Percentiles rank a stretch among this genome's conserved stretches.
Evolutionary conservation across 75 land plant species (phyloP).

Genomic region (Cryptomeria japonica): DNA sequence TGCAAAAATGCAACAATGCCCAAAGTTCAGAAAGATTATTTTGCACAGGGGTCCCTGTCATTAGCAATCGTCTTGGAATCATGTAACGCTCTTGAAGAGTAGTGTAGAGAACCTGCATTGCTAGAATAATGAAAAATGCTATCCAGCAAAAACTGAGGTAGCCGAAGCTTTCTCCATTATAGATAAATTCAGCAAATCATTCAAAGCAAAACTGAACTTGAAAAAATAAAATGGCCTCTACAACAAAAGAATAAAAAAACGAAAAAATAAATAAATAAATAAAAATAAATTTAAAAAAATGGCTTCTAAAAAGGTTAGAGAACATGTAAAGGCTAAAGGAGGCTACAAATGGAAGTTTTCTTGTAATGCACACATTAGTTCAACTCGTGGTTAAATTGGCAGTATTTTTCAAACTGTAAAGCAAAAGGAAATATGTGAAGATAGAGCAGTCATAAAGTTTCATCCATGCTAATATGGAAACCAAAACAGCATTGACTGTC

Average conservation of each 20-base stretch:
- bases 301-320: not conserved
- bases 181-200: not conserved
- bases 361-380: not conserved
- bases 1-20: constrained; percentile 91
- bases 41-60: constrained; percentile 94
- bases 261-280: too few species aligned
- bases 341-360: not conserved
- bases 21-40: constrained; percentile 92
- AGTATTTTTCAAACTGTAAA: not conserved
- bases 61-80: constrained; percentile 80
- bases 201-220: not conserved
- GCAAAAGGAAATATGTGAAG: not conserved
- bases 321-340: not conserved
- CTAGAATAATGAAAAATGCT: not conserved
- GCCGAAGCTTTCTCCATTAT: not conserved
- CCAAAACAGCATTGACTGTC: not conserved
- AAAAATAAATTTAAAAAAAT: too few species aligned
- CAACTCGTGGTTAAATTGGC: not conserved
- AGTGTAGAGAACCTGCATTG: constrained; percentile 75
- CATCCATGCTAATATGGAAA: not conserved
- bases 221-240: not conserved
- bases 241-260: too few species aligned
- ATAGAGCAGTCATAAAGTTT: not conserved
- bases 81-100: constrained; percentile 58
- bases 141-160: not conserved